A percentile compares a stretch with the other conserved stretches of the same genome.
Conservation (phyloP, 2,329 filamentous ascomycete genomes). For the Cladosporium sp. region DNA sequence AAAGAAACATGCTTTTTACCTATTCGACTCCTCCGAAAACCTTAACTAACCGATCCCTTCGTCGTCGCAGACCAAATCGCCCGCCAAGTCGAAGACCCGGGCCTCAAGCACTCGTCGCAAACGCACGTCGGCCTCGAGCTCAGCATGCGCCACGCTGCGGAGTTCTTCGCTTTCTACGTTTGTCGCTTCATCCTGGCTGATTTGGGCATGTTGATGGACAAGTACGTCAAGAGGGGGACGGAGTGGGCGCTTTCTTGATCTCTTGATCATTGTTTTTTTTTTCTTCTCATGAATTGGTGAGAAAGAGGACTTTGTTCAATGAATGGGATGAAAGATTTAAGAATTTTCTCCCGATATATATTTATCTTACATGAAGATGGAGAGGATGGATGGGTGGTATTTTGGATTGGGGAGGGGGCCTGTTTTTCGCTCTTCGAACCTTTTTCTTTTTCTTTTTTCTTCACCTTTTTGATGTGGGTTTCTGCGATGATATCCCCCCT, state of each 20-base stretch:
- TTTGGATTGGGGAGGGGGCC: background rate
- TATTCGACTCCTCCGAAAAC: no score
- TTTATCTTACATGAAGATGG: no score
- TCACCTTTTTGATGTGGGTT: background rate
- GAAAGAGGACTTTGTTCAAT: background rate
- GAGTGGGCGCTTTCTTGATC: conserved; percentile 75
- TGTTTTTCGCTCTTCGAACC: background rate
- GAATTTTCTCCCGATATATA: no score
- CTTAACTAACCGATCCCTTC: no score
- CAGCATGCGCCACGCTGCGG: conserved; percentile 85
- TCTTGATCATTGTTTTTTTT: background rate
- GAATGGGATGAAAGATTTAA: background rate
- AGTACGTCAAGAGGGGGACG: conserved; percentile 92
- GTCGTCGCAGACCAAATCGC: conserved; percentile 75
- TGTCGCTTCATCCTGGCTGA: conserved; percentile 92
- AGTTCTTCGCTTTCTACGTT: conserved; percentile 96
- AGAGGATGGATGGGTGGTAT: background rate
- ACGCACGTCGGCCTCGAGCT: conserved; percentile 95
- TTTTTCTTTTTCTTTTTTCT: background rate
- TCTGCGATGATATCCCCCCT: conserved; percentile 6
- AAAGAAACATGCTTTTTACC: no score
- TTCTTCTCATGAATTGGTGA: background rate
- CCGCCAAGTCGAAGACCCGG: conserved; percentile 91
- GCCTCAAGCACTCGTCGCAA: conserved; percentile 82
- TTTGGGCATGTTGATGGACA: conserved; percentile 80